These are phyloP conservation scores for Vigna mungo DNA, from an alignment of 306 rosid species.

Conservation along the genomic window DNA sequence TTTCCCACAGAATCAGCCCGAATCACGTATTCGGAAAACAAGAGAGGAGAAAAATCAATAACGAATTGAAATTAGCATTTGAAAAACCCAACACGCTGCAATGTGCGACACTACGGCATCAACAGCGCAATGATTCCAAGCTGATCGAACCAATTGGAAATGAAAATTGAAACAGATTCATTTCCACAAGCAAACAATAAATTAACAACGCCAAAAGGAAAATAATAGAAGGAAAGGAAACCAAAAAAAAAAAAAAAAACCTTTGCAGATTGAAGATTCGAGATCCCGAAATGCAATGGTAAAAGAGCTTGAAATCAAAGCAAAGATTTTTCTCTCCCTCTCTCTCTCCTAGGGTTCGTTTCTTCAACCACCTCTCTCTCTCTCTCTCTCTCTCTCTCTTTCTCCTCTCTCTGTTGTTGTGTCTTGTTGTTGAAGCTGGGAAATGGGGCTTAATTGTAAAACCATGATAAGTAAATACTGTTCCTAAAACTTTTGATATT, in stretches of 20 bases:
- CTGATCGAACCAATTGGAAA: conserved; percentile 38
- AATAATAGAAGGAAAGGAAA: background rate
- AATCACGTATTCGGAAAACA: conserved; percentile 29
- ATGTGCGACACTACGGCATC: conserved; percentile 42
- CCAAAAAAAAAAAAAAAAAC: conserved; percentile 39
- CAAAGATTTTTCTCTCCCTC: conserved; percentile 11
- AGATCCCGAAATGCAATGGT: conserved; percentile 70
- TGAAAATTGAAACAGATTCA: conserved; percentile 49
- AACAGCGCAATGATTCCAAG: conserved; percentile 29
- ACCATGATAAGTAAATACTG: conserved; percentile 38
- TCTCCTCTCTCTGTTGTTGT: conserved; percentile 42
- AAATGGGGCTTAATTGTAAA: conserved; percentile 46
- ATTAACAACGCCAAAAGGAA: conserved; percentile 11
- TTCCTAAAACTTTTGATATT: conserved; percentile 20
- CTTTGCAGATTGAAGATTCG: conserved; percentile 61
- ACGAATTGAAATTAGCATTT: conserved; percentile 31
- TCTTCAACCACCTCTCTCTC: conserved; percentile 42
- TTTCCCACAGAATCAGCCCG: conserved; percentile 37
- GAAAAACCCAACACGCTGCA: conserved; percentile 45
- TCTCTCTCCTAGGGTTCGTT: conserved; percentile 67
- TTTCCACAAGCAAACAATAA: conserved; percentile 39
- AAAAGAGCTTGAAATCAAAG: conserved; percentile 57
- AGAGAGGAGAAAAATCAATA: background rate
- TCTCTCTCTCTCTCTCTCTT: conserved; percentile 37
- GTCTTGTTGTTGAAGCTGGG: conserved; percentile 59